These are phyloP conservation scores for Gleditsia sinensis DNA, from an alignment of 306 rosid genomes.

Conservation along the genomic window DNA sequence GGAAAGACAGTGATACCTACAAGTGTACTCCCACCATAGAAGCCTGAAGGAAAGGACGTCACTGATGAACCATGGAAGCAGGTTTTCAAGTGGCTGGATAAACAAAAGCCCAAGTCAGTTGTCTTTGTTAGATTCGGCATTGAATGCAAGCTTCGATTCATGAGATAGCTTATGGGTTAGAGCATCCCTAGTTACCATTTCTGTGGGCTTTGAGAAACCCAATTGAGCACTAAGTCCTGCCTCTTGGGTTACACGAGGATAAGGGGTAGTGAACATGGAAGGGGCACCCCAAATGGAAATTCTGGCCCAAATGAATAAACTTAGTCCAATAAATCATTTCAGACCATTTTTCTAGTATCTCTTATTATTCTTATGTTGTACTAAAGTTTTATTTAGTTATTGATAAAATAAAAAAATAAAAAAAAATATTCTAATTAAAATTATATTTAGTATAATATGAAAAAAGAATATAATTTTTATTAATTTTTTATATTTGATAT, in stretches of 20 bases:
- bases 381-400: too few species aligned
- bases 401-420: too few species aligned
- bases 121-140: constrained; percentile 55
- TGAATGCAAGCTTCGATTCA: constrained; percentile 43
- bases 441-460: too few species aligned
- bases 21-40: constrained; percentile 46
- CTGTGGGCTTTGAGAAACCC: constrained; percentile 48
- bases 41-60: background rate
- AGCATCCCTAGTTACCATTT: constrained; percentile 46
- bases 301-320: too few species aligned
- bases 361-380: too few species aligned
- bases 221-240: constrained; percentile 39
- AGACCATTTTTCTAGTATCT: too few species aligned
- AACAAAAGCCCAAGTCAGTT: constrained; percentile 38
- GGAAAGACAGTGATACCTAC: constrained; percentile 41
- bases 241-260: constrained; percentile 32
- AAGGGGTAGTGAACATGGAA: constrained; percentile 34
- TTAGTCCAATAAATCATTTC: too few species aligned
- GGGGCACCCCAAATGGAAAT: constrained; percentile 53
- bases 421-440: too few species aligned
- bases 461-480: too few species aligned
- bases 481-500: too few species aligned
- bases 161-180: constrained; percentile 53
- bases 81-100: constrained; percentile 50
- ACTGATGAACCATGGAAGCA: background rate